These are phyloP conservation scores for Fusarium sp. DNA, from an alignment of 2,329 filamentous ascomycete species.

Conservation along the genomic window DNA sequence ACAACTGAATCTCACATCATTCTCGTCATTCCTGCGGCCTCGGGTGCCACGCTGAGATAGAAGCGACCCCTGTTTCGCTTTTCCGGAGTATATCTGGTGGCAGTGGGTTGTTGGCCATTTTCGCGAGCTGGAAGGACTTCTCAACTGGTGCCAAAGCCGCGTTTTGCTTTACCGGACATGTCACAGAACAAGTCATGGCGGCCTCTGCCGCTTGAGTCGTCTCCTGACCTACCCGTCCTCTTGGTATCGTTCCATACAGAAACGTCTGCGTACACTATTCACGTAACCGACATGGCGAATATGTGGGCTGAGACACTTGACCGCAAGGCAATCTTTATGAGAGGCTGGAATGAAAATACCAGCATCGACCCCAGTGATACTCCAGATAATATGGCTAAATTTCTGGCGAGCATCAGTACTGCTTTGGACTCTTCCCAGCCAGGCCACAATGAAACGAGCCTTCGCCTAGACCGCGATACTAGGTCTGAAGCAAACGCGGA, in stretches of 20 bases:
- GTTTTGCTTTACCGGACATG: conserved; percentile 45
- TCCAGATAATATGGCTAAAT: conserved; percentile 73
- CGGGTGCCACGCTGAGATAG: background rate
- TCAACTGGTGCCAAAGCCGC: background rate
- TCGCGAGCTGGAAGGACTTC: background rate
- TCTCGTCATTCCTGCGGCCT: background rate
- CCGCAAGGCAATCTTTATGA: conserved; percentile 70
- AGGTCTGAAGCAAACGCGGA: conserved; percentile 53
- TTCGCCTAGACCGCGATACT: conserved; percentile 57
- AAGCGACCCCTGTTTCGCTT: background rate
- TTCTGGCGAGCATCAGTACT: conserved; percentile 71
- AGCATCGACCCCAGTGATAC: conserved; percentile 81
- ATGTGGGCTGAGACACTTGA: conserved; percentile 78
- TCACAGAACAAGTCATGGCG: conserved; percentile 58
- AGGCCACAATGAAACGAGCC: conserved; percentile 58
- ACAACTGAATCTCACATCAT: background rate
- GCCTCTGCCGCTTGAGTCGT: conserved; percentile 58
- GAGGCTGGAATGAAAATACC: conserved; percentile 72
- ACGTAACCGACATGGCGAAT: conserved; percentile 77
- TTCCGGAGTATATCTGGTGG: background rate
- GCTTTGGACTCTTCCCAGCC: conserved; percentile 62
- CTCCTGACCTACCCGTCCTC: conserved; percentile 66
- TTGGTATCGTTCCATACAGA: conserved; percentile 71
- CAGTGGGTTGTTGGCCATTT: background rate
- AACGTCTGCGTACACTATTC: conserved; percentile 69